Evolutionary conservation across 2,329 filamentous ascomycete genomes (phyloP).

Genomic region (Trichocomaceae sp.): DNA sequence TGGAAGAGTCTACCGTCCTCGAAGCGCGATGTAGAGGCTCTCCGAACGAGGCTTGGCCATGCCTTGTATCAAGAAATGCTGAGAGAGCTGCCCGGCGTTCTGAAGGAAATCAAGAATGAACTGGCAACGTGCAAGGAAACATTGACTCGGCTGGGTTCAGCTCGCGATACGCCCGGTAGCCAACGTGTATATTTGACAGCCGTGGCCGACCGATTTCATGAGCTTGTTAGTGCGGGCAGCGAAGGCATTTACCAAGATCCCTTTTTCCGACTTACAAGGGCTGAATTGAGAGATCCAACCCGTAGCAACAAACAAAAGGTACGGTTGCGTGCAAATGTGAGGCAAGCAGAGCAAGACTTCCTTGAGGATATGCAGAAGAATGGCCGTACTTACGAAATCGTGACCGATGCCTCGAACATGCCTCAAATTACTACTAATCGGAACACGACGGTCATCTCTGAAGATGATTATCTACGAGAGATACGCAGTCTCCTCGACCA

Average conservation of each 20-base stretch:
- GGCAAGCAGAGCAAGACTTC: conserved; percentile 3
- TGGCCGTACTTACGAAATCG: conserved; percentile 5
- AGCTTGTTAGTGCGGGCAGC: conserved; percentile 2
- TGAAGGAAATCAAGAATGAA: conserved; percentile 15
- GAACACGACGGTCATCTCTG: background rate
- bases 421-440: background rate
- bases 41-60: conserved; percentile 24
- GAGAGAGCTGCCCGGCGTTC: conserved; percentile 15
- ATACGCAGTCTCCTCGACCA: conserved; percentile 4
- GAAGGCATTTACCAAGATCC: conserved; percentile 7
- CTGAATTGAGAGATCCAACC: background rate
- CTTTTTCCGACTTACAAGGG: conserved; percentile 7
- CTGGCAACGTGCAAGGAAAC: conserved; percentile 13
- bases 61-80: conserved; percentile 28
- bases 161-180: conserved; percentile 9
- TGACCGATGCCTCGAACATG: background rate
- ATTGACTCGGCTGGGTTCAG: conserved; percentile 8
- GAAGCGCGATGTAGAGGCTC: conserved; percentile 24
- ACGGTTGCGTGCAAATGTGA: conserved; percentile 8
- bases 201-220: background rate
- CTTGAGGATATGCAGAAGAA: conserved; percentile 5
- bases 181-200: conserved; percentile 7
- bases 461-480: background rate
- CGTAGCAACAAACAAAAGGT: background rate
- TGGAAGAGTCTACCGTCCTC: conserved; percentile 14